Evolutionary conservation across 1,139 yeast genomes (phyloP).

Genomic region (Entelexis sorbosivorans): DNA sequence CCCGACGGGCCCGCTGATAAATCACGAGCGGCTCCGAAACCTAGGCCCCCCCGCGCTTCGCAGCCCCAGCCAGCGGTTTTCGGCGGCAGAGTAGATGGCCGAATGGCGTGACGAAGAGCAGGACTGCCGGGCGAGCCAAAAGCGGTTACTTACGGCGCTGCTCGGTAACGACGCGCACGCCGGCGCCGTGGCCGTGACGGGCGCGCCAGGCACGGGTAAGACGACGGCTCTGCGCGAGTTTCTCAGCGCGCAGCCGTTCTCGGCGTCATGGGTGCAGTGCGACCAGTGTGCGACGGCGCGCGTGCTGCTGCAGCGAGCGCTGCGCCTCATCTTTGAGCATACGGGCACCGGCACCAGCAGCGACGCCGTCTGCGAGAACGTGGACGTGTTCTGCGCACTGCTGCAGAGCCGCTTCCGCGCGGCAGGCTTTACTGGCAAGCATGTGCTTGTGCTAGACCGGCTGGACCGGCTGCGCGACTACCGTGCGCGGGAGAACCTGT

Average conservation of each 20-base stretch:
- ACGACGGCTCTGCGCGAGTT: constrained; percentile 24
- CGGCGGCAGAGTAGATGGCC: background rate
- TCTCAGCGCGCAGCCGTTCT: constrained; percentile 17
- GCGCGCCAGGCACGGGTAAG: constrained; percentile 31
- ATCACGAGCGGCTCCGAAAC: background rate
- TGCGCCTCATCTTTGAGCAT: constrained; percentile 25
- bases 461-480: constrained; percentile 47
- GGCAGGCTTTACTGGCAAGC: constrained; percentile 34
- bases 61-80: no score
- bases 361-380: constrained; percentile 37
- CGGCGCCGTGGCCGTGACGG: constrained; percentile 27
- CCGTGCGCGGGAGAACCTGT: constrained; percentile 33
- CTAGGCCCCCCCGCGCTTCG: no score
- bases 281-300: constrained; percentile 32
- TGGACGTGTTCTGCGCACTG: constrained; percentile 38
- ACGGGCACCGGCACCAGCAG: constrained; percentile 20
- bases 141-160: constrained; percentile 22
- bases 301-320: constrained; percentile 31
- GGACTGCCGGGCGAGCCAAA: constrained; percentile 23
- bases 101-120: background rate
- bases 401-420: constrained; percentile 35
- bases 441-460: constrained; percentile 48
- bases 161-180: constrained; percentile 13
- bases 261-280: constrained; percentile 28
- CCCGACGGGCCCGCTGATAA: background rate